Evolutionary conservation across 371 early-diverging fungal genomes (phyloP).

Genomic region (Haplosporangium sp.): DNA sequence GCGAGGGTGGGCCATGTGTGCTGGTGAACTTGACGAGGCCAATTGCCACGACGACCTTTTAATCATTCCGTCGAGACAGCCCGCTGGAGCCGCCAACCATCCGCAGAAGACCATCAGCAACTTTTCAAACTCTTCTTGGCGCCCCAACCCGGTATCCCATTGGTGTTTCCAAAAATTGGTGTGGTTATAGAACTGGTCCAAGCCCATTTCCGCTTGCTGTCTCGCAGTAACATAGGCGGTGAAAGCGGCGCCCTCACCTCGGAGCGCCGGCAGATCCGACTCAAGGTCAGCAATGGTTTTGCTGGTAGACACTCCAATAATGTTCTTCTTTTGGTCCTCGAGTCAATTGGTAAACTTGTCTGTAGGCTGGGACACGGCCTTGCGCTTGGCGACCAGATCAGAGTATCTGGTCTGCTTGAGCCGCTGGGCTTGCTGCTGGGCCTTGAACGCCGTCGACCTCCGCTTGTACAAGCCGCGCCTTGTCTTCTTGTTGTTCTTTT

Average conservation of each 20-base stretch:
- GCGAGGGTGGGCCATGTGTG: slow-evolving; percentile 2
- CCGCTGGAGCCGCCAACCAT: slow-evolving; percentile 7
- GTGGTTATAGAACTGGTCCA: slow-evolving; percentile 5
- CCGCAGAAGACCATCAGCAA: not conserved
- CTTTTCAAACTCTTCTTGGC: slow-evolving; percentile 5
- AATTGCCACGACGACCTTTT: not conserved
- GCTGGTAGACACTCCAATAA: slow-evolving; percentile 1
- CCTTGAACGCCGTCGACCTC: not conserved
- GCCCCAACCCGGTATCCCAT: slow-evolving; percentile 2
- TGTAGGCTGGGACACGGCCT: slow-evolving; percentile 4
- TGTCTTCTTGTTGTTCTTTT: slow-evolving; percentile 4
- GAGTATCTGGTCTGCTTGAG: not conserved
- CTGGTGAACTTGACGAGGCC: slow-evolving; percentile 6
- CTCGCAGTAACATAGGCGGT: slow-evolving; percentile 5
- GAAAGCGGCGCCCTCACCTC: slow-evolving; percentile 1
- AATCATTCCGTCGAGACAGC: not conserved
- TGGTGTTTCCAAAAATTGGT: slow-evolving; percentile 11
- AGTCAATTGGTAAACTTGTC: slow-evolving; percentile 12
- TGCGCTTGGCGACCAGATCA: slow-evolving; percentile 8
- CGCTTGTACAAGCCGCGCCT: slow-evolving; percentile 4
- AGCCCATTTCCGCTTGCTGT: not conserved
- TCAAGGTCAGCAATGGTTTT: slow-evolving; percentile 4
- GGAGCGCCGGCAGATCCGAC: slow-evolving; percentile 3
- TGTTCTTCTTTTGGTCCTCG: slow-evolving; percentile 3
- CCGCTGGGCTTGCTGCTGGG: slow-evolving; percentile 1